A percentile compares a stretch with the other conserved stretches of the same genome.
Conservation (phyloP, 306 rosid genomes). For the Gynostemma pentaphyllum region DNA sequence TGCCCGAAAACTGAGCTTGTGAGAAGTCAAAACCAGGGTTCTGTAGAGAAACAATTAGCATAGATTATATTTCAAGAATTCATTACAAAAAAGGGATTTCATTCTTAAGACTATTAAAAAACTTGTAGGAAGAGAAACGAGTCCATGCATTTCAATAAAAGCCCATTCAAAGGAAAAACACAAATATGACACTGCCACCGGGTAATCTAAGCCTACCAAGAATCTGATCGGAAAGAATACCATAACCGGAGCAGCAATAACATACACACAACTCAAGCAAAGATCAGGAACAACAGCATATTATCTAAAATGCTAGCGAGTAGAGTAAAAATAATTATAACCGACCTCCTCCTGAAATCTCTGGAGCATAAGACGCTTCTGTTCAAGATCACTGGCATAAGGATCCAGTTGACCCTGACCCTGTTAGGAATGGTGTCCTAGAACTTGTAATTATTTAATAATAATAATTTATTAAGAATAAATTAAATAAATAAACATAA, state of each 20-base stretch:
- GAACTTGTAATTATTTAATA: too few species aligned
- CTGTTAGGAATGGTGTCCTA: too few species aligned
- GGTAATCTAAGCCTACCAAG: neutral
- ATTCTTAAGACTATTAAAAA: neutral
- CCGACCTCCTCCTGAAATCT: conserved; percentile 97
- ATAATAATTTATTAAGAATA: too few species aligned
- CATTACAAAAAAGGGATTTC: neutral
- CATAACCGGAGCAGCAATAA: too few species aligned
- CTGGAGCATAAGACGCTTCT: conserved; percentile 98
- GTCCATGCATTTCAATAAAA: neutral
- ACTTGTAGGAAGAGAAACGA: neutral
- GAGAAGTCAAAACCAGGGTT: conserved; percentile 98
- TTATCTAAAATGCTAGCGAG: neutral
- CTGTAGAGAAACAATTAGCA: conserved; percentile 35
- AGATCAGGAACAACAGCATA: neutral
- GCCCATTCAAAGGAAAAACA: neutral
- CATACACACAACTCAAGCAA: too few species aligned
- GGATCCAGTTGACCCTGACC: conserved; percentile 94
- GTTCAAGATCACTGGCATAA: conserved; percentile 65
- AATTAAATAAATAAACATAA: too few species aligned
- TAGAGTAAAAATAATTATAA: neutral
- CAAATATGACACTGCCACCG: neutral
- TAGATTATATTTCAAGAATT: conserved; percentile 3
- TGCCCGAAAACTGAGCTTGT: conserved; percentile 86
- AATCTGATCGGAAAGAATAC: too few species aligned